phyloP scores from a whole-genome alignment of 257 asterid genomes.

The Jacaranda copaia region DNA sequence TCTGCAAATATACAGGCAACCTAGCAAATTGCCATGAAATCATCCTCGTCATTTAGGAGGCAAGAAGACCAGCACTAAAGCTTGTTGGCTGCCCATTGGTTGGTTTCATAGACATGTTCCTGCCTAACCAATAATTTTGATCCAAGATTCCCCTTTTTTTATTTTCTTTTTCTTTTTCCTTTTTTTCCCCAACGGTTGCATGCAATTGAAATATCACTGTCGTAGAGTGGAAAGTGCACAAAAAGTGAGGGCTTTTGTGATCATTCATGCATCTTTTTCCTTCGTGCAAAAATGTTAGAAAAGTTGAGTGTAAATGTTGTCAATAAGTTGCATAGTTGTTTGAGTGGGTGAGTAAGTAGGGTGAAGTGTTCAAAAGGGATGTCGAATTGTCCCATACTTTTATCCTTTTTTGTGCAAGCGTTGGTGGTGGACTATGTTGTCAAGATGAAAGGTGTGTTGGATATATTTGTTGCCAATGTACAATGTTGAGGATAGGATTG shows the following conservation, averaged over 20 bases:
- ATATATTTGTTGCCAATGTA: not conserved
- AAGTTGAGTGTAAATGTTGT: conserved; percentile 24
- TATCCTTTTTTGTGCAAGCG: conserved; percentile 2
- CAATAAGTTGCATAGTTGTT: conserved; percentile 1
- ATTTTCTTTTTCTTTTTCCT: not conserved
- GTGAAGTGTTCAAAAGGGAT: conserved; percentile 39
- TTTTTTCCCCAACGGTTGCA: conserved; percentile 31
- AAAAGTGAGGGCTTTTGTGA: conserved; percentile 25
- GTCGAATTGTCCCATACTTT: conserved; percentile 38
- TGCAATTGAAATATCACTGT: conserved; percentile 44
- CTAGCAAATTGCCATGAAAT: conserved; percentile 39
- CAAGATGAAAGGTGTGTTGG: conserved; percentile 26
- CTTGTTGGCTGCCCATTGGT: conserved; percentile 36
- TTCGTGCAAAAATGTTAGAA: not conserved
- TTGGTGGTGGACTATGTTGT: conserved; percentile 30
- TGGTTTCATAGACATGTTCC: conserved; percentile 30
- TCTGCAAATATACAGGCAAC: conserved; percentile 44
- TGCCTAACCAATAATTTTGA: conserved; percentile 35
- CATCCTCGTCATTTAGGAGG: conserved; percentile 42
- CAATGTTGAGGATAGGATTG: conserved; percentile 10
- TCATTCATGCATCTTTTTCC: conserved; percentile 35
- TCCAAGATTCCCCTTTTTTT: conserved; percentile 16
- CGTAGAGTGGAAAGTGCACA: conserved; percentile 41
- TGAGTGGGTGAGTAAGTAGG: conserved; percentile 38
- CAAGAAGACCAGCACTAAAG: conserved; percentile 31